Base-by-base conservation (phyloP, 2,329 filamentous ascomycete species). In the Diaporthe sp. region DNA sequence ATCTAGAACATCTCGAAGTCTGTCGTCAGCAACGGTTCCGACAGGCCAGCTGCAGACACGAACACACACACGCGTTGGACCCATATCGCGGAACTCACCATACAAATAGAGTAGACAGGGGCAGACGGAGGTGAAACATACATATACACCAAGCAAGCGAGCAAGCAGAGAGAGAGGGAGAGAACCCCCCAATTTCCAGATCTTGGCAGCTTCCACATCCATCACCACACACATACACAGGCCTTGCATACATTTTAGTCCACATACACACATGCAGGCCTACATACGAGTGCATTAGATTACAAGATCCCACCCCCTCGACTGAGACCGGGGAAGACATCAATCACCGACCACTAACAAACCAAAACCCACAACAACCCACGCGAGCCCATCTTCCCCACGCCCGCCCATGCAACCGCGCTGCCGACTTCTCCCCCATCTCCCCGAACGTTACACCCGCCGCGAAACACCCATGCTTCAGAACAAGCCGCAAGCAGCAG, bases 101-200 rank as follows among this genome's bases (percentile, higher is more conserved):
- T 25, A 55, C 49, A 70, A 7, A 70, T 15, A 28, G 8, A 10
- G 34, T 13, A 55, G 34, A 70, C 49, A 70, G 34, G 34, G 49
- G 34, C 17, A 53, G 22, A 55, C 34, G 31, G 34, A 70, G 49
- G 65, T 70, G 65, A 70, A 70, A 70, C 65, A 70, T 70, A 70
- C 65, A 70, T 68, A 20, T 6, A 34, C 34, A 34, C 34, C 34
- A 34, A 34, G 34, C 34, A 34, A 44, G 13, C 5, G 5, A 2
- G 13, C 53, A 55, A 25, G 25, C 25, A 34, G 4, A 20, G 13
- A 17, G 7, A 17, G 2, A 17, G 39, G 22, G 12, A 47, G 15
- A 13, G 37, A 31, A 31, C 31, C 31, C 44, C 44, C 63, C 63
- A 68, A 37, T 12, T 22, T 51, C 22, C 47, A 25, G 15, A 10